phyloP scores from a whole-genome alignment of 2,329 filamentous ascomycete species.

The Botryotinia narcissicola region DNA sequence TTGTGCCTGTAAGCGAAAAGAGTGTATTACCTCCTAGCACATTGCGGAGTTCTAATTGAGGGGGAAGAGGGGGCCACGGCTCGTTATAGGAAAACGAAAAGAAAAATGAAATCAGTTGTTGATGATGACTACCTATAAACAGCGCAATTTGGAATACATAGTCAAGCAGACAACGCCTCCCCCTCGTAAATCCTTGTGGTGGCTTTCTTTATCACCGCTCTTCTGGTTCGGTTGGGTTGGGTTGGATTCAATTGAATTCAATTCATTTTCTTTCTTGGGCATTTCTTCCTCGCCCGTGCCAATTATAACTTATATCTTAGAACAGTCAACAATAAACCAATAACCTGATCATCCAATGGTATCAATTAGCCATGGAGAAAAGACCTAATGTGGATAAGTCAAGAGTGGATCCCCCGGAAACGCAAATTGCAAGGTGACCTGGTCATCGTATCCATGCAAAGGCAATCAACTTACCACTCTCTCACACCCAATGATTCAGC shows the following conservation, averaged over 20 bases:
- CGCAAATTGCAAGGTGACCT: not conserved
- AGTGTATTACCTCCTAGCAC: not conserved
- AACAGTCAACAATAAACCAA: not conserved
- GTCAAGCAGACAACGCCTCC: not conserved
- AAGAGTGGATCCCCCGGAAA: not conserved
- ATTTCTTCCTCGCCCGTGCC: not conserved
- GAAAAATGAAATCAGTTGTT: not conserved
- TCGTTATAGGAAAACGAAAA: not conserved
- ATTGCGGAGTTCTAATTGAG: not conserved
- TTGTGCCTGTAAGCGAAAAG: not conserved
- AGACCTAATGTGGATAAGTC: not conserved
- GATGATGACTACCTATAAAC: not conserved
- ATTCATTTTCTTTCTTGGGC: not conserved
- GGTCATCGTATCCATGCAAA: conserved; percentile 1
- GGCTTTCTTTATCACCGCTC: not conserved
- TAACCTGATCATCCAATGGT: not conserved
- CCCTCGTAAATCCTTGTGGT: not conserved
- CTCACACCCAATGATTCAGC: not conserved
- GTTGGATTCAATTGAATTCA: not conserved
- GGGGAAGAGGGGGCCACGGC: not conserved
- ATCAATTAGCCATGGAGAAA: not conserved
- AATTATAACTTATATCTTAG: not conserved
- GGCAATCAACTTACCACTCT: not conserved
- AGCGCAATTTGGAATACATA: not conserved
- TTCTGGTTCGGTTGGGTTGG: not conserved